These are phyloP conservation scores for Alternaria angustiovoidea DNA, from an alignment of 2,329 filamentous ascomycete genomes.

Conservation along the genomic window DNA sequence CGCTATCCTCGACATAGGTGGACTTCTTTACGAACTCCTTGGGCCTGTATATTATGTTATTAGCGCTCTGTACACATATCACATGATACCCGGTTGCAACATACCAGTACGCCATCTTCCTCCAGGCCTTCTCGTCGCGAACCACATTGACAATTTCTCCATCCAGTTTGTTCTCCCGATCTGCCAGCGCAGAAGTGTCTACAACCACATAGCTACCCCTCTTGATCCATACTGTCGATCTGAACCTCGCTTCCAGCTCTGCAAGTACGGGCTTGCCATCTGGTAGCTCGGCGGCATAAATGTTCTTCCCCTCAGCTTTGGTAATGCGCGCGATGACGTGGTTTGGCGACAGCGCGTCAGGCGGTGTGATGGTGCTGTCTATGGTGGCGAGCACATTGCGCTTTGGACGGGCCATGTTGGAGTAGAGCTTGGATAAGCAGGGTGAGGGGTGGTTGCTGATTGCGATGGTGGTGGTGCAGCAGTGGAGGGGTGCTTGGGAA, in stretches of 20 bases:
- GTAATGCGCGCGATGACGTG: constrained; percentile 78
- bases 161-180: constrained; percentile 76
- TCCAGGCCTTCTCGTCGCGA: constrained; percentile 88
- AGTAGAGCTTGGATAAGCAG: neutral
- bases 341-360: constrained; percentile 60
- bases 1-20: constrained; percentile 68
- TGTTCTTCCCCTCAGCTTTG: constrained; percentile 86
- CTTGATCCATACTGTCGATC: constrained; percentile 93
- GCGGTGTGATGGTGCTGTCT: constrained; percentile 71
- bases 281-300: constrained; percentile 81
- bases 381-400: constrained; percentile 80
- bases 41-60: constrained; percentile 66
- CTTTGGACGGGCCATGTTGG: constrained; percentile 74
- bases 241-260: constrained; percentile 84
- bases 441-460: neutral
- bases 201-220: constrained; percentile 87
- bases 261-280: constrained; percentile 70
- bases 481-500: constrained; percentile 18
- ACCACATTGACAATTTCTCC: constrained; percentile 96
- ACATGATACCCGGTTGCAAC: constrained; percentile 28
- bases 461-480: neutral
- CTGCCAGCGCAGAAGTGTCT: constrained; percentile 71
- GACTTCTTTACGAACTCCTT: constrained; percentile 75
- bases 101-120: constrained; percentile 84
- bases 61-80: constrained; percentile 26